Evolutionary conservation across 768 basidiomycete genomes (phyloP), one percentile per base, ranked within the genome.

Genomic region (Naganishia antarctica): DNA sequence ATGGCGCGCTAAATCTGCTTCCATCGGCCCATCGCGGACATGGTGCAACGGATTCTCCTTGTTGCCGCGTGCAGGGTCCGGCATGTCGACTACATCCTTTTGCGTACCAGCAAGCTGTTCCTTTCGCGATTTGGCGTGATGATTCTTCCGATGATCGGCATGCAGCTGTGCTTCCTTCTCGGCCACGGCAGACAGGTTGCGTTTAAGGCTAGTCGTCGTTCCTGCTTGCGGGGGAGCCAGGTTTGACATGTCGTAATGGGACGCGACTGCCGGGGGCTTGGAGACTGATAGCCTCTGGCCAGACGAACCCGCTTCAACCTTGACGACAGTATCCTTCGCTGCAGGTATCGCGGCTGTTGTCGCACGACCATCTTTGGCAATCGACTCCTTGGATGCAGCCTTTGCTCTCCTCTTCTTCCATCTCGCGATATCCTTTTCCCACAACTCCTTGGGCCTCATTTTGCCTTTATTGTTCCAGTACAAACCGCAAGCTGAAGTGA

Each of bases 361-460:
- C 25, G n/a, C n/a, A 23, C 58, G 62, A 64, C 60, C 68, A 67
- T 29, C 65, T 60, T 40, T 65, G 61, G 21, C 64, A 48, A 31
- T 64, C 49, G 15, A 66, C 53, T 43, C 74, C 73, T 21, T 72
- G 69, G 58, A 71, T 70, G 37, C 70, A 67, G 31, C 69, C 74
- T 34, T 69, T 9, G 53, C 53, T 34, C 37, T 37, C n/a, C 53
- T 37, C 34, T 34, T 57, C 12, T 57, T 57, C 53, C 53, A 57
- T 18, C 53, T 37, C 13, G 53, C 53, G 21, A 57, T 57, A 40
- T 57, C 41, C 29, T 53, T 50, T 26, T 50, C 69, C 75, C 75
- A 76, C 43, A 76, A 44, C 4, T 68, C 69, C 11, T 71, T 72
- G 18, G 75, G 75, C 37, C 75, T 67, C 75, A 76, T 74, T 13